Conservation (phyloP, 2,329 filamentous ascomycete genomes). For the Immersiporthe knoxdaviesiana region DNA sequence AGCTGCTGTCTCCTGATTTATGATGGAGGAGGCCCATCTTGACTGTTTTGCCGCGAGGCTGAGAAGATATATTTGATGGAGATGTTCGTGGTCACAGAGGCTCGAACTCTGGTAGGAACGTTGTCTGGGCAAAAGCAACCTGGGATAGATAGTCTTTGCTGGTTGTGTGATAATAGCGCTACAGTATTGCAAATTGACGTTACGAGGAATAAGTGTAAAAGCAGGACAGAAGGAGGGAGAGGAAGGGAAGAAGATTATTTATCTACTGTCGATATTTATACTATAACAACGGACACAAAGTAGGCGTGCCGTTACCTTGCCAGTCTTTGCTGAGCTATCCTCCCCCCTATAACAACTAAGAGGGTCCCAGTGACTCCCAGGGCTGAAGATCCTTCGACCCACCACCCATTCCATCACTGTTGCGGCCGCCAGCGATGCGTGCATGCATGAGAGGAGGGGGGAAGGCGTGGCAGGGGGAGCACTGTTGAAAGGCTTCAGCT, state of each 20-base stretch:
- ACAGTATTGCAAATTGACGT: not conserved
- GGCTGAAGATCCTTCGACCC: slow-evolving; percentile 10
- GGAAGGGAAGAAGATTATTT: not conserved
- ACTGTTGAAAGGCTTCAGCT: not conserved
- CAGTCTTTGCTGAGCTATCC: not conserved
- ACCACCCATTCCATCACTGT: not conserved
- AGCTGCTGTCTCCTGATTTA: not conserved
- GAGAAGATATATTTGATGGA: too few species aligned
- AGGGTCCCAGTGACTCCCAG: not conserved
- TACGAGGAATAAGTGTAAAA: not conserved
- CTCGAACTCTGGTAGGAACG: not conserved
- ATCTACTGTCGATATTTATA: not conserved
- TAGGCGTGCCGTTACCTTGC: too few species aligned
- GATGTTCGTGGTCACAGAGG: not conserved
- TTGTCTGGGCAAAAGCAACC: too few species aligned
- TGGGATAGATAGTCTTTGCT: not conserved
- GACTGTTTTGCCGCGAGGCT: not conserved
- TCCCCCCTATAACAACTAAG: not conserved
- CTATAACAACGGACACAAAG: not conserved
- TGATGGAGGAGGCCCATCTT: not conserved
- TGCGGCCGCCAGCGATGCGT: not conserved
- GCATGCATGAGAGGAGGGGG: too few species aligned
- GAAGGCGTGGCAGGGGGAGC: too few species aligned
- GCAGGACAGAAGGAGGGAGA: not conserved
- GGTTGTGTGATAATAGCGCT: not conserved